Evolutionary conservation across 257 asterid species (phyloP), one percentile per base, ranked within the genome.

Genomic region (Cinchona pubescens): DNA sequence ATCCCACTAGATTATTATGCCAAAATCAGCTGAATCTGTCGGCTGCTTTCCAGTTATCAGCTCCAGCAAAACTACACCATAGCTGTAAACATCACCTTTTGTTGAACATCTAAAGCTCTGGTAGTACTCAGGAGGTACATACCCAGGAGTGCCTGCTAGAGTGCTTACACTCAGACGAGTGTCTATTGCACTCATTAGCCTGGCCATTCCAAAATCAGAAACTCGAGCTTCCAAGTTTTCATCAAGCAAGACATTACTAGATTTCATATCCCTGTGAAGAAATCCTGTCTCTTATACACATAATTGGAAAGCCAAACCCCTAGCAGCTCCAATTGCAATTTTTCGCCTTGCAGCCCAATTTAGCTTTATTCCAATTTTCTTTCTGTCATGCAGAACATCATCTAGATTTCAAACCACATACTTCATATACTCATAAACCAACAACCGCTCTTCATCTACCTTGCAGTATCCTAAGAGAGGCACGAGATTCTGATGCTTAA

Each of bases 121-220:
- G 83, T 94, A 94, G 78, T 94, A 94, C 63, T 94, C 98, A 0
- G 98, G 98, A 12, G 98, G 98, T 37, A 94, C 98, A 14, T 94
- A 94, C 5, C 98, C 98, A 0, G 98, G 98, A 18, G 98, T 94
- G 16, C 98, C 98, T 0, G 98, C 97, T 14, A 92, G 83, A 7
- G 97, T 94, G 82, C 97, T 94, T 15, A 92, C 97, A 38, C 97
- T 94, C 80, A 94, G 78, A 74, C 92, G 99, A 7, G 99, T 94
- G 75, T 94, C 99, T 92, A 81, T 83, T 3, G 91, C 91, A 75
- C 88, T 94, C 99, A 94, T 86, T 13, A 77, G 81, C 82, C 99
- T 78, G 0, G 99, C 99, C 99, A 94, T 94, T 56, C 99, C 99
- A 19, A 94, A 94, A 86, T 94, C 99, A 0, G 99, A 94, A 4